Percentiles rank a stretch among this genome's conserved stretches.
Conservation (phyloP, 768 basidiomycete species). For the Amyloporia xantha region DNA sequence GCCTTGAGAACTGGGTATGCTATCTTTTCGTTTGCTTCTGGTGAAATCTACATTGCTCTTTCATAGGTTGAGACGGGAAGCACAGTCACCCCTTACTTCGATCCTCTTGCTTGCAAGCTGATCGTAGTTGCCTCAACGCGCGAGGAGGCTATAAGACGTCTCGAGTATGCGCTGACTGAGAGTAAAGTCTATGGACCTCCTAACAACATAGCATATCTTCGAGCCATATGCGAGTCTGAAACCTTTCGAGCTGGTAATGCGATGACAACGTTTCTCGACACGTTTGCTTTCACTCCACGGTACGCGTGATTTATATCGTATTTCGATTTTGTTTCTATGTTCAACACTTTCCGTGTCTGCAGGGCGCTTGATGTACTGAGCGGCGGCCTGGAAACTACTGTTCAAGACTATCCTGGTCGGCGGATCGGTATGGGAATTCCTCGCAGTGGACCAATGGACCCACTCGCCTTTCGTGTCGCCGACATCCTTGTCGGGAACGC, state of each 20-base stretch:
- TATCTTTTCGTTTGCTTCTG: conserved; percentile 1
- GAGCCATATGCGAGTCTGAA: conserved; percentile 33
- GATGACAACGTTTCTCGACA: conserved; percentile 44
- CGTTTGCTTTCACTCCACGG: conserved; percentile 37
- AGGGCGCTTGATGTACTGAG: conserved; percentile 49
- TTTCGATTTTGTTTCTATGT: conserved; percentile 5
- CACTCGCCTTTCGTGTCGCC: conserved; percentile 45
- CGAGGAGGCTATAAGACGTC: conserved; percentile 37
- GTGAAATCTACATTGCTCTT: conserved; percentile 4
- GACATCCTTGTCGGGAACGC: conserved; percentile 55
- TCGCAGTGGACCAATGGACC: conserved; percentile 58
- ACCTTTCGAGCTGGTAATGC: conserved; percentile 36
- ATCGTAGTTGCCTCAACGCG: conserved; percentile 44
- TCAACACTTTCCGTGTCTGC: not conserved
- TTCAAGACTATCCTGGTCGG: conserved; percentile 55
- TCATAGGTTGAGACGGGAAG: conserved; percentile 34
- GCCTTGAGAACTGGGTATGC: conserved; percentile 55
- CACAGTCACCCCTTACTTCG: conserved; percentile 45
- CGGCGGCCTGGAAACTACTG: conserved; percentile 47
- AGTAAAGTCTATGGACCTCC: conserved; percentile 49
- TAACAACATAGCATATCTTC: conserved; percentile 51
- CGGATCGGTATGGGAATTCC: conserved; percentile 52
- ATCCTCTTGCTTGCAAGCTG: conserved; percentile 55
- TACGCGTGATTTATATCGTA: conserved; percentile 19
- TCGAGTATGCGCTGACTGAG: conserved; percentile 32